phyloP scores from a whole-genome alignment of 2,329 filamentous ascomycete genomes.

The Microdochium paspali region DNA sequence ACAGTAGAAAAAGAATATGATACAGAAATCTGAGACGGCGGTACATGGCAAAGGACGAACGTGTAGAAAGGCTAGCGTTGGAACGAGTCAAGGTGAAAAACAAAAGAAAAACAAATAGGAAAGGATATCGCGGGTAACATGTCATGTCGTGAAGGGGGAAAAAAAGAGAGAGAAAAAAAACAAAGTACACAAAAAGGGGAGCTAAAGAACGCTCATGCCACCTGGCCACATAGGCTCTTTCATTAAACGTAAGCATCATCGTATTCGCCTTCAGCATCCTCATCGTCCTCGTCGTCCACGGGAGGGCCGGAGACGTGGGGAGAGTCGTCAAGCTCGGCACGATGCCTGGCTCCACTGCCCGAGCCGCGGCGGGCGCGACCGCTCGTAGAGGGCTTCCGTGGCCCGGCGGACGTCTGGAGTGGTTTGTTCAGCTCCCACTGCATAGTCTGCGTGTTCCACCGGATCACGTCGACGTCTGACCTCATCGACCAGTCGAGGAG shows the following conservation, averaged over 20 bases:
- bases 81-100: no score
- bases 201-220: no score
- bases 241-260: constrained; percentile 1
- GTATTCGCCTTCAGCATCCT: constrained; percentile 6
- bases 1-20: no score
- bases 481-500: constrained; percentile 19
- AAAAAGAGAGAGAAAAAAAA: no score
- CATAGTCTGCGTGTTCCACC: constrained; percentile 10
- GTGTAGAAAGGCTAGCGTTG: no score
- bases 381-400: background rate
- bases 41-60: no score
- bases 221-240: no score
- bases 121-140: no score
- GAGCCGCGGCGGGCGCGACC: background rate
- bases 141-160: no score
- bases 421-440: constrained; percentile 18
- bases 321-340: background rate
- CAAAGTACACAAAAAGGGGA: no score
- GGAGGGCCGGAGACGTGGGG: constrained; percentile 2
- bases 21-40: no score
- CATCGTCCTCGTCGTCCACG: constrained; percentile 16
- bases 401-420: constrained; percentile 10
- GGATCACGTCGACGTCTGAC: constrained; percentile 18
- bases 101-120: no score
- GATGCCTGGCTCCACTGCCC: background rate